These are phyloP conservation scores for Tinospora cordifolia DNA, from an alignment of 164 flowering plant genomes.

Conservation along the genomic window DNA sequence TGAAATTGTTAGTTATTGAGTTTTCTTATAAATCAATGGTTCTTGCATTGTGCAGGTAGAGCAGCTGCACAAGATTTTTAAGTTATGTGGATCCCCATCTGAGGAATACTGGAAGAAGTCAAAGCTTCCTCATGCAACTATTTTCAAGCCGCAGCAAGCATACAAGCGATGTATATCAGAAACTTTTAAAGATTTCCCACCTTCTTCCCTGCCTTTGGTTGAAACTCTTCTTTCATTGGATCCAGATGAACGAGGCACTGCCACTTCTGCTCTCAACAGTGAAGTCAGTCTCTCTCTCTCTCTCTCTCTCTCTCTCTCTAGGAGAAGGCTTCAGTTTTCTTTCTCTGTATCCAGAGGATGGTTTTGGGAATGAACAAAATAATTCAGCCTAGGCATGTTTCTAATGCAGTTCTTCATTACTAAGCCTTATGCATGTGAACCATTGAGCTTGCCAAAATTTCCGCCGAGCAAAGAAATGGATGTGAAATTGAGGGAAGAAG, in stretches of 20 bases:
- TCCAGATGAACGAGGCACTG: conserved; percentile 54
- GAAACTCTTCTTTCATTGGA: conserved; percentile 64
- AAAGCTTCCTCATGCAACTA: conserved; percentile 51
- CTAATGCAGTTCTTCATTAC: conserved; percentile 47
- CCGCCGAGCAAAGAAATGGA: conserved; percentile 82
- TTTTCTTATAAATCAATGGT: background rate
- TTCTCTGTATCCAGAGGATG: background rate
- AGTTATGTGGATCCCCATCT: conserved; percentile 79
- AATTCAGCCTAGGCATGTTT: background rate
- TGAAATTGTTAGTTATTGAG: background rate
- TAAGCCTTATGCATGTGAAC: conserved; percentile 69
- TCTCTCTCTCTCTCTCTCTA: background rate
- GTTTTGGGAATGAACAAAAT: background rate
- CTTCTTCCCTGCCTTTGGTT: conserved; percentile 45
- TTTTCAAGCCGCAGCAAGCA: conserved; percentile 68
- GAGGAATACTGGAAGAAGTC: conserved; percentile 68
- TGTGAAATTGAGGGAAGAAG: conserved; percentile 63
- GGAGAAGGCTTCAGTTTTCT: background rate
- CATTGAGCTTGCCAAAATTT: conserved; percentile 67
- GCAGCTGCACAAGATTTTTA: conserved; percentile 76
- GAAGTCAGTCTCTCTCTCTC: conserved; percentile 35
- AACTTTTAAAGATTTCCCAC: conserved; percentile 58
- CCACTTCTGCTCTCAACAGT: conserved; percentile 58
- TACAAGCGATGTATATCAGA: conserved; percentile 57
- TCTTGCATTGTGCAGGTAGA: conserved; percentile 41